These are phyloP conservation scores for Sordariomycetes sp. DNA, from an alignment of 2,329 filamentous ascomycete genomes.

Conservation along the genomic window DNA sequence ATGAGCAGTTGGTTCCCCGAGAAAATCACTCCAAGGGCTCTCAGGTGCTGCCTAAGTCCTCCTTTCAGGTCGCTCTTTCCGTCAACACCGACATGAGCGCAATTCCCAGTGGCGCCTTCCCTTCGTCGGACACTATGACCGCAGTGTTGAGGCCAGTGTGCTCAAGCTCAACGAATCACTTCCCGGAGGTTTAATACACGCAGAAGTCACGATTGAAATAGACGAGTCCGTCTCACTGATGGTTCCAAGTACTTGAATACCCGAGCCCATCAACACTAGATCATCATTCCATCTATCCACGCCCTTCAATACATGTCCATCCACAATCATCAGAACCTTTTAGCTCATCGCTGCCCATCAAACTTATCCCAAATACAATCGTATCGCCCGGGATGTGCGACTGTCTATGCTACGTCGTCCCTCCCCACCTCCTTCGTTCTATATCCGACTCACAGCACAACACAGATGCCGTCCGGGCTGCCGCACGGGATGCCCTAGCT, in stretches of 20 bases:
- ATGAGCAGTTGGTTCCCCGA: too few relatives aligned
- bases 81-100: background rate
- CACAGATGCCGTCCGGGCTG: conserved; percentile 18
- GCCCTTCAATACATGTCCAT: background rate
- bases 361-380: background rate
- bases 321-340: background rate
- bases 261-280: background rate
- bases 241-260: too few relatives aligned
- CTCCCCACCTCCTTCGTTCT: conserved; percentile 28
- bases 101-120: background rate
- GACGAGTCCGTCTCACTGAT: too few relatives aligned
- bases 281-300: background rate
- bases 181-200: background rate
- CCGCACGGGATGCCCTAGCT: conserved; percentile 20
- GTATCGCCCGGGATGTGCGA: background rate
- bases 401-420: conserved; percentile 25
- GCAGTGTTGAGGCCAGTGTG: too few relatives aligned
- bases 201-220: too few relatives aligned
- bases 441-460: conserved; percentile 26
- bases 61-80: background rate
- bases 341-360: background rate
- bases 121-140: background rate
- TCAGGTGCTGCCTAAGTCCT: background rate
- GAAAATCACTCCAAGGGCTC: too few relatives aligned
- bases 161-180: background rate